Percentiles rank a stretch among this genome's conserved stretches.
Evolutionary conservation across 1,139 yeast species (phyloP).

Genomic region (Lipomyces yarrowii): DNA sequence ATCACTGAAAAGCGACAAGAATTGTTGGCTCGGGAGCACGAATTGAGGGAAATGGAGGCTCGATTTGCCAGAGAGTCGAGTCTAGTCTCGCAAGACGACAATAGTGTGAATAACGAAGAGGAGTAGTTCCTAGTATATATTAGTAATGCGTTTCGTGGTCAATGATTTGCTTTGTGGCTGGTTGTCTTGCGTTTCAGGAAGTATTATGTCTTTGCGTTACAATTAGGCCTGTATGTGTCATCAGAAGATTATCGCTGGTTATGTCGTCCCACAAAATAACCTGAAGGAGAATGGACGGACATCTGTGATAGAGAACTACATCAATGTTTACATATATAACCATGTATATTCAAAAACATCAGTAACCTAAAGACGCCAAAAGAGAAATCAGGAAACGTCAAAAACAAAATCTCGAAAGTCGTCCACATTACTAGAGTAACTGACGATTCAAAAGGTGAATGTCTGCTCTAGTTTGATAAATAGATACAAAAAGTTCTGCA

Average conservation of each 20-base stretch:
- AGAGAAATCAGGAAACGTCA: not conserved
- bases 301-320: not conserved
- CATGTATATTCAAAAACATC: not conserved
- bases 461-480: not conserved
- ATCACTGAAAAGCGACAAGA: slow-evolving; percentile 81
- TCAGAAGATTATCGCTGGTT: not conserved
- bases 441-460: not conserved
- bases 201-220: not conserved
- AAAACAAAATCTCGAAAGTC: not conserved
- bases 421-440: not conserved
- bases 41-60: slow-evolving; percentile 79
- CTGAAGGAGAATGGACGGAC: not conserved
- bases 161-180: not conserved
- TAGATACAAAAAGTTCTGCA: not conserved
- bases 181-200: not conserved
- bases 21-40: slow-evolving; percentile 84
- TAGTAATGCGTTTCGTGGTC: not conserved
- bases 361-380: not conserved
- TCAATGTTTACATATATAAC: not conserved
- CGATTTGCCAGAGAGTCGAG: slow-evolving; percentile 53
- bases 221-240: not conserved
- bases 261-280: not conserved
- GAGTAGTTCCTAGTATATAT: not conserved
- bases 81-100: slow-evolving; percentile 18
- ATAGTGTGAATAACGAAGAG: not conserved